phyloP scores from a whole-genome alignment of 2,329 filamentous ascomycete genomes.

The Xylaria sp. region DNA sequence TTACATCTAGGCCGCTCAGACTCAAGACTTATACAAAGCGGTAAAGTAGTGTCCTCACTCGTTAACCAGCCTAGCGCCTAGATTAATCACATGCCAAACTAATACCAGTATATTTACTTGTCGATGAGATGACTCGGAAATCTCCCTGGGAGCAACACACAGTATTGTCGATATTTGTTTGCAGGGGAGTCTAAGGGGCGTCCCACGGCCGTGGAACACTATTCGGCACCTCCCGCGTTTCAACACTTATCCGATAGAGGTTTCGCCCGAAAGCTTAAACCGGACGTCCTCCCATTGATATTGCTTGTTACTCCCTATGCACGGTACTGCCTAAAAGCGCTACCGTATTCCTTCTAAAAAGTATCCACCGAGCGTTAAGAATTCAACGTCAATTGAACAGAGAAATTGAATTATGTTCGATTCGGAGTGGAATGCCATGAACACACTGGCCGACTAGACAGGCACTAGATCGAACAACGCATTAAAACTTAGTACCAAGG shows the following conservation, averaged over 20 bases:
- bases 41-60: not conserved
- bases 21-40: not conserved
- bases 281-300: not conserved
- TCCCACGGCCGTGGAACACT: constrained; percentile 11
- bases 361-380: not conserved
- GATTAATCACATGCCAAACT: not conserved
- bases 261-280: constrained; percentile 14
- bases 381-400: not conserved
- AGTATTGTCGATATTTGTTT: not conserved
- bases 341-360: not conserved
- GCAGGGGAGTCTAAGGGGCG: not conserved
- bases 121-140: not conserved
- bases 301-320: not conserved
- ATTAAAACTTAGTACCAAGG: constrained; percentile 24
- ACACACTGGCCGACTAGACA: constrained; percentile 2
- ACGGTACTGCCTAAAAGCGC: not conserved
- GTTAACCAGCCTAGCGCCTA: not conserved
- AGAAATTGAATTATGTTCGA: not conserved
- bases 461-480: constrained; percentile 13
- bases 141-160: not conserved
- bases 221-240: not conserved
- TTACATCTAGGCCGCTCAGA: not conserved
- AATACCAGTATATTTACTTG: not conserved
- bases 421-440: not conserved
- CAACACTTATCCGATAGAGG: not conserved